Base-by-base conservation (phyloP, 129 eudicot genomes). In the Apium graveolens region DNA sequence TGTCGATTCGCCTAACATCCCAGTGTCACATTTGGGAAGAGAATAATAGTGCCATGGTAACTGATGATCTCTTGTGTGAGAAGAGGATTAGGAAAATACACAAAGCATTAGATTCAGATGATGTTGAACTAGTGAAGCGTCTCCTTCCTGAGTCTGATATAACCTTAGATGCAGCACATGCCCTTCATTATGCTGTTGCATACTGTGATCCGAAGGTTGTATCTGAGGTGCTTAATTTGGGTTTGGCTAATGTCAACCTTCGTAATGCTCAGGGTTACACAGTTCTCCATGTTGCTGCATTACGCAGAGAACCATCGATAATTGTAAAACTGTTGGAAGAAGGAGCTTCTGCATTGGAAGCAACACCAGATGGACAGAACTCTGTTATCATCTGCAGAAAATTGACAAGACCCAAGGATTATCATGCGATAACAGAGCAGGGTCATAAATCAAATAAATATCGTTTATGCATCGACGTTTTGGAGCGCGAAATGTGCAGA, bases 201-300 rank as follows among this genome's bases (percentile, higher is more conserved):
- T 92, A 88, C 73, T 92, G 96, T 76, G 91, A 88, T 45, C 83
- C 91, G 1, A 90, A 92, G 80, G 85, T 90, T 21, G 89, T 90
- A 41, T 78, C 82, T 3, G 96, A 88, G 82, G 80, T 92, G 27
- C 88, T 92, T 18, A 78, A 83, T 63, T 55, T 92, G 53, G 85
- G 80, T 29, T 29, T 43, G 34, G 92, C 92, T 16, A 82, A 92
- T 84, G 86, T 92, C 38, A 92, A 92, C 83, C 87, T 48, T 53
- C 55, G 82, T 57, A 85, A 88, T 57, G 73, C 82, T 29, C 83
- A 93, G 46, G 97, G 96, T 71, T 83, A 86, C 69, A 88, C 96
- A 0, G 96, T 87, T 42, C 90, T 92, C 66, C 97, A 92, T 80
- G 87, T 92, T 73, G 93, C 97, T 20, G 93, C 97, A 3, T 81